A percentile compares a stretch with the other conserved stretches of the same genome.
Conservation (phyloP, 164 flowering plant species). For the Paratinospora sagittata region DNA sequence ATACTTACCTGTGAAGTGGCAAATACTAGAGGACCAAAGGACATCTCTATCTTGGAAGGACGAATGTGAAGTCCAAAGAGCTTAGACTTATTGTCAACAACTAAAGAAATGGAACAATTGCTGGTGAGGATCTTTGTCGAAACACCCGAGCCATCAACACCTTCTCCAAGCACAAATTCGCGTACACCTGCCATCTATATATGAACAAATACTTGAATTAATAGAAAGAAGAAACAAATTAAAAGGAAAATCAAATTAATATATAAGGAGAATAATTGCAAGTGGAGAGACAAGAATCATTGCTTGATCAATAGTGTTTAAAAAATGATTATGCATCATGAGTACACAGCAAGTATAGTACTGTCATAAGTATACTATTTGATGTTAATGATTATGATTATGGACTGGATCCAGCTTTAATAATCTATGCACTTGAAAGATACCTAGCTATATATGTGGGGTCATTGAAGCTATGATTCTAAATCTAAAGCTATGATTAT, state of each 20-base stretch:
- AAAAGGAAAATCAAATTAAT: too few relatives aligned
- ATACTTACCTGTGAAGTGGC: conserved; percentile 46
- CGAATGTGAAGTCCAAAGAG: conserved; percentile 61
- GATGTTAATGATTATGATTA: not conserved
- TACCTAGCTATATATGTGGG: too few relatives aligned
- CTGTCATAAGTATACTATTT: too few relatives aligned
- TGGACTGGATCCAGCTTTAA: too few relatives aligned
- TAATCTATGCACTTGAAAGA: too few relatives aligned
- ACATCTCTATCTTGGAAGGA: conserved; percentile 39
- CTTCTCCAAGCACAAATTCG: conserved; percentile 56
- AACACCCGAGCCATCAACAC: conserved; percentile 66
- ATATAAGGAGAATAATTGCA: too few relatives aligned
- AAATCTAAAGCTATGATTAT: too few relatives aligned
- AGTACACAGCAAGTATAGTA: not conserved
- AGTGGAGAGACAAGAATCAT: too few relatives aligned
- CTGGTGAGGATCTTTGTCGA: conserved; percentile 56
- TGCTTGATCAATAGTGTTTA: too few relatives aligned
- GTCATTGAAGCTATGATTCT: too few relatives aligned
- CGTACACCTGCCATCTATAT: conserved; percentile 44
- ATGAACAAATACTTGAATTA: not conserved
- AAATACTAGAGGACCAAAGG: conserved; percentile 43
- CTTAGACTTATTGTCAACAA: conserved; percentile 61
- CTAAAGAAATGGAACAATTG: conserved; percentile 48
- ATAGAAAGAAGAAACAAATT: not conserved
- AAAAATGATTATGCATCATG: too few relatives aligned